Percentiles rank a stretch among this genome's conserved stretches.
Conservation (phyloP, 1,284 basidiomycete genomes). For the Melanopsichium pennsylvanicum region DNA sequence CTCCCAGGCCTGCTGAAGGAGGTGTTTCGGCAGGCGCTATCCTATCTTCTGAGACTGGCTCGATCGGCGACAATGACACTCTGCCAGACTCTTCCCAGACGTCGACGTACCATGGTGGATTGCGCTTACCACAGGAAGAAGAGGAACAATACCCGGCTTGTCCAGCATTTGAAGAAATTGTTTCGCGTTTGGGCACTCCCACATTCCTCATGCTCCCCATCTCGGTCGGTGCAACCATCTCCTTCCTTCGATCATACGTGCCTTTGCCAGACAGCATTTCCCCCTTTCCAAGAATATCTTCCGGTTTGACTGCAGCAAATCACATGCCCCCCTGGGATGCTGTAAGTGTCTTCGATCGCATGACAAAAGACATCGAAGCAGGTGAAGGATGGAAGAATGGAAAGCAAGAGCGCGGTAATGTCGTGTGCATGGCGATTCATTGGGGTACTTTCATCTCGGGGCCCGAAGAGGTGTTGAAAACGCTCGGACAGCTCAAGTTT, state of each 20-base stretch:
- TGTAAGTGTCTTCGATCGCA: conserved; percentile 40
- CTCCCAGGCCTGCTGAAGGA: conserved; percentile 12
- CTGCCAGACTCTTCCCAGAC: neutral
- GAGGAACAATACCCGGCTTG: conserved; percentile 45
- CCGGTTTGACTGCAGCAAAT: conserved; percentile 56
- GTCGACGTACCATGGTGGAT: conserved; percentile 21
- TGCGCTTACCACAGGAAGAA: conserved; percentile 9
- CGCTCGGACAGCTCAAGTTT: conserved; percentile 35
- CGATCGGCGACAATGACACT: conserved; percentile 6
- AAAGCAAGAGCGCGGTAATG: too few species aligned
- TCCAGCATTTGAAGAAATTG: conserved; percentile 58
- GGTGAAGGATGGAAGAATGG: neutral
- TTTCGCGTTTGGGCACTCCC: conserved; percentile 43
- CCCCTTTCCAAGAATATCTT: conserved; percentile 51
- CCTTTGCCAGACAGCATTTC: conserved; percentile 46
- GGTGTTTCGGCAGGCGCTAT: conserved; percentile 1
- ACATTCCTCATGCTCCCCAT: conserved; percentile 58
- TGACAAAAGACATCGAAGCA: conserved; percentile 18
- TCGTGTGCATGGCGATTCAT: conserved; percentile 35
- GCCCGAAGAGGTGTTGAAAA: conserved; percentile 39
- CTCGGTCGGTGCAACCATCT: conserved; percentile 62
- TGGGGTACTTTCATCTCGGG: conserved; percentile 47
- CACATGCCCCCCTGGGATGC: conserved; percentile 62
- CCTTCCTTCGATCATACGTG: conserved; percentile 57
- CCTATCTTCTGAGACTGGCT: conserved; percentile 6